Conservation (phyloP, 345 rosid species). For the Lepidium sativum region DNA sequence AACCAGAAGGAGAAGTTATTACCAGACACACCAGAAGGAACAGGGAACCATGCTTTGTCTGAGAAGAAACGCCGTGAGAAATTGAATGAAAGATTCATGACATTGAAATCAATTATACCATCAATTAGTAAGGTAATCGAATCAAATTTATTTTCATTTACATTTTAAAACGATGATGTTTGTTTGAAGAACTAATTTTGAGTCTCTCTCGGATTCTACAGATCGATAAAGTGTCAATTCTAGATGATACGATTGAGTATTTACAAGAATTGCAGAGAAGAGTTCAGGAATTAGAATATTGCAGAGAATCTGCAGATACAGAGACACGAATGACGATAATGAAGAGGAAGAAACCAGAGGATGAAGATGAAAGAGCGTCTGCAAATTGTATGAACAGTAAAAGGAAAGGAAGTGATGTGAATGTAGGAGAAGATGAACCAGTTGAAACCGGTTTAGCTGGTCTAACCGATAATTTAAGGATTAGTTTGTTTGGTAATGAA, state of each 20-base stretch:
- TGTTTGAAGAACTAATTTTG: neutral
- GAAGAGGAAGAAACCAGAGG: constrained; percentile 39
- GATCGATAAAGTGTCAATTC: constrained; percentile 62
- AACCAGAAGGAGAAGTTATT: constrained; percentile 28
- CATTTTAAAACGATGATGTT: neutral
- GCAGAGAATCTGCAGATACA: constrained; percentile 27
- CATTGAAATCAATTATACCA: constrained; percentile 64
- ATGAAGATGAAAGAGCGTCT: constrained; percentile 49
- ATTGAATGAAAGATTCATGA: constrained; percentile 45
- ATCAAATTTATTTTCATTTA: neutral
- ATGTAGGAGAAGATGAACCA: constrained; percentile 34
- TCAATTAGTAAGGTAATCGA: constrained; percentile 57
- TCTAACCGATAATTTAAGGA: constrained; percentile 32
- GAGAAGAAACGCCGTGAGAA: constrained; percentile 47
- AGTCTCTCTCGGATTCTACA: constrained; percentile 38
- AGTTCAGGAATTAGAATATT: constrained; percentile 57
- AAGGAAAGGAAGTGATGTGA: constrained; percentile 48
- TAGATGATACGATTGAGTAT: constrained; percentile 73
- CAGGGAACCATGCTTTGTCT: constrained; percentile 32
- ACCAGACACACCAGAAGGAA: constrained; percentile 32
- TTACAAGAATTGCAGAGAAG: constrained; percentile 60
- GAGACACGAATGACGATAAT: constrained; percentile 21
- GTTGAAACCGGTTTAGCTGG: constrained; percentile 29
- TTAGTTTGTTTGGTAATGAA: constrained; percentile 39
- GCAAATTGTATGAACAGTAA: constrained; percentile 52